A percentile compares a stretch with the other conserved stretches of the same genome.
Conservation (phyloP, 495 filamentous ascomycete genomes). For the Aspergillus steynii region DNA sequence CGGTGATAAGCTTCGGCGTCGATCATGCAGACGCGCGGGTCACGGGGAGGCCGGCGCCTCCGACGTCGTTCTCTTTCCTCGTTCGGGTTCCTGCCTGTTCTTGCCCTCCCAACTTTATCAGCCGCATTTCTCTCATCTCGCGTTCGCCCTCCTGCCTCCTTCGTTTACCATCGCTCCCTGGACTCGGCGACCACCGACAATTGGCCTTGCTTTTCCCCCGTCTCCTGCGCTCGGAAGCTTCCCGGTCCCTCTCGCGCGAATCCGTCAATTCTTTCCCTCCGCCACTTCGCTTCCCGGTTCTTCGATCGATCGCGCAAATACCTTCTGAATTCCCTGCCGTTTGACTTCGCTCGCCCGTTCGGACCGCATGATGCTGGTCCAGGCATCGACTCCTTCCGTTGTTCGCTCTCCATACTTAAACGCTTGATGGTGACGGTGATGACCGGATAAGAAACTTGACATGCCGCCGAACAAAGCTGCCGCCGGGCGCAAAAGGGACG, state of each 20-base stretch:
- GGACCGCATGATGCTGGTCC: conserved; percentile 18
- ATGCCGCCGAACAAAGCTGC: conserved; percentile 33
- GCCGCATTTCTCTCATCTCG: neutral
- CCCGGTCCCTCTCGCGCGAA: neutral
- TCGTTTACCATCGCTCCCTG: neutral
- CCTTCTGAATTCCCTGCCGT: neutral
- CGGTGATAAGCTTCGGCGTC: neutral
- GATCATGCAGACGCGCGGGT: conserved; percentile 5
- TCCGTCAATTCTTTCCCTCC: neutral
- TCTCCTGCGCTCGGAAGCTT: neutral
- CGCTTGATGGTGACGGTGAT: conserved; percentile 11
- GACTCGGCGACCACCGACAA: neutral
- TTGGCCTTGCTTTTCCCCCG: neutral
- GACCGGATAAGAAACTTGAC: conserved; percentile 5
- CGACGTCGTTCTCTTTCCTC: conserved; percentile 5
- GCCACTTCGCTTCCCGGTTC: conserved; percentile 8
- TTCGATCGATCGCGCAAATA: conserved; percentile 10
- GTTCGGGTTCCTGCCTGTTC: neutral
- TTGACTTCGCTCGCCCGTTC: neutral
- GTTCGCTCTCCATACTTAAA: conserved; percentile 7
- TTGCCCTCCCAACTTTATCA: neutral
- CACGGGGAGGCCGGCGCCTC: neutral
- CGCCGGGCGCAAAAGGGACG: conserved; percentile 25
- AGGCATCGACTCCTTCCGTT: conserved; percentile 9
- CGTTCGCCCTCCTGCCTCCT: neutral